Conservation (phyloP, 257 asterid genomes). For the Lycium barbarum region DNA sequence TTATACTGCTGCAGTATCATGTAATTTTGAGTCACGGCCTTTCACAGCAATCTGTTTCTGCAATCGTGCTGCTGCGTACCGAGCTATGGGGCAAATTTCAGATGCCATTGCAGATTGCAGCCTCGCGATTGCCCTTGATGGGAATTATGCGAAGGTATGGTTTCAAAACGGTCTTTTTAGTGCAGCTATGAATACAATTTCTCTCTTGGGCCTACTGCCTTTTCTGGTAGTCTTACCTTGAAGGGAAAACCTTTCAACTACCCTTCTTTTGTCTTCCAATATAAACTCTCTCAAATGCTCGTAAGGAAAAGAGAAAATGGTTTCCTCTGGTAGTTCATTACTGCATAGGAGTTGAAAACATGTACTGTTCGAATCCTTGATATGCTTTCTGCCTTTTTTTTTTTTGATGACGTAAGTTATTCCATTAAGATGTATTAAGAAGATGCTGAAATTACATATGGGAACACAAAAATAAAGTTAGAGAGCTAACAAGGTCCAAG, state of each 20-base stretch:
- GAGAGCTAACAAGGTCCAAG: neutral
- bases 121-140: conserved; percentile 92
- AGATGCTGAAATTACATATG: neutral
- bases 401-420: neutral
- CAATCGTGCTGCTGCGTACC: conserved; percentile 96
- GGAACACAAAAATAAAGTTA: conserved; percentile 13
- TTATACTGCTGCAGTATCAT: conserved; percentile 84
- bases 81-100: conserved; percentile 81
- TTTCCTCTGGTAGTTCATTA: neutral
- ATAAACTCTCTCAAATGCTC: conserved; percentile 8
- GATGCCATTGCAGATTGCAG: conserved; percentile 98
- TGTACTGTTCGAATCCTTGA: neutral
- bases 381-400: neutral
- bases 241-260: neutral
- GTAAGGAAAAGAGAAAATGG: neutral
- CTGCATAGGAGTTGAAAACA: neutral
- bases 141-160: conserved; percentile 79
- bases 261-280: neutral
- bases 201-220: neutral
- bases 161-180: conserved; percentile 15
- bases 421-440: neutral
- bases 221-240: conserved; percentile 7
- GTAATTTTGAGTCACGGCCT: conserved; percentile 88
- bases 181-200: conserved; percentile 19
- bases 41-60: conserved; percentile 92